phyloP scores from a whole-genome alignment of 2,329 filamentous ascomycete species.

The Penicillium sp. region DNA sequence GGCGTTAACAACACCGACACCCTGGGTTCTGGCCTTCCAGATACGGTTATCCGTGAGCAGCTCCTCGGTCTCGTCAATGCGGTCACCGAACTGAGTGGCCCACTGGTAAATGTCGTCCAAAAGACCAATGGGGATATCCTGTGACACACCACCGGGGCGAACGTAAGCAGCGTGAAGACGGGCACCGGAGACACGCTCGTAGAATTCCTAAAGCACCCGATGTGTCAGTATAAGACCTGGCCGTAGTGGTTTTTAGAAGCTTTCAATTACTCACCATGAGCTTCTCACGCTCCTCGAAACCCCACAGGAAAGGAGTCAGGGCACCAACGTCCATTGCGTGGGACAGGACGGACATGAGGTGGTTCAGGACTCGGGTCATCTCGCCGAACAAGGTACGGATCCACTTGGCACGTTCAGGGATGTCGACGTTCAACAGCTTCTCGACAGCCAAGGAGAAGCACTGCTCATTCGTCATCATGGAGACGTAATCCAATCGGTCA shows the following conservation, averaged over 20 bases:
- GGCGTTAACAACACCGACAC: constrained; percentile 86
- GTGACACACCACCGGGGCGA: constrained; percentile 91
- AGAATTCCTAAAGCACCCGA: constrained; percentile 75
- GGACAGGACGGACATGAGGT: constrained; percentile 95
- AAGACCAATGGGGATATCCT: constrained; percentile 89
- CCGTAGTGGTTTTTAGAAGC: neutral
- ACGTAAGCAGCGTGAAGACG: constrained; percentile 97
- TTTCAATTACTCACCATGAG: constrained; percentile 72
- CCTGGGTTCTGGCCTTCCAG: constrained; percentile 92
- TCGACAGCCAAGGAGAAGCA: constrained; percentile 94
- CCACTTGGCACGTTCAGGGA: constrained; percentile 93
- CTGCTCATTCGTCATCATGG: constrained; percentile 99
- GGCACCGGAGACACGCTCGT: constrained; percentile 96
- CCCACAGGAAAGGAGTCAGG: constrained; percentile 97
- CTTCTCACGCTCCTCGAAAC: constrained; percentile 99
- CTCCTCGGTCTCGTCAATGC: constrained; percentile 98
- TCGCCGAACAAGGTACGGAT: constrained; percentile 95
- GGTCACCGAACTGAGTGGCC: constrained; percentile 98
- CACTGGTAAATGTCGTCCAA: constrained; percentile 99
- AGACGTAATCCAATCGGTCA: constrained; percentile 97
- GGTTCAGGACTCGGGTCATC: constrained; percentile 90
- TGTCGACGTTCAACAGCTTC: constrained; percentile 95
- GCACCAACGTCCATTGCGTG: constrained; percentile 99
- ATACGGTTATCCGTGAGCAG: constrained; percentile 99
- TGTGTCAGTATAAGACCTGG: constrained; percentile 15